A percentile compares a stretch with the other conserved stretches of the same genome.
Evolutionary conservation across 2,329 filamentous ascomycete genomes (phyloP).

Genomic region (Fusarium annulatum): DNA sequence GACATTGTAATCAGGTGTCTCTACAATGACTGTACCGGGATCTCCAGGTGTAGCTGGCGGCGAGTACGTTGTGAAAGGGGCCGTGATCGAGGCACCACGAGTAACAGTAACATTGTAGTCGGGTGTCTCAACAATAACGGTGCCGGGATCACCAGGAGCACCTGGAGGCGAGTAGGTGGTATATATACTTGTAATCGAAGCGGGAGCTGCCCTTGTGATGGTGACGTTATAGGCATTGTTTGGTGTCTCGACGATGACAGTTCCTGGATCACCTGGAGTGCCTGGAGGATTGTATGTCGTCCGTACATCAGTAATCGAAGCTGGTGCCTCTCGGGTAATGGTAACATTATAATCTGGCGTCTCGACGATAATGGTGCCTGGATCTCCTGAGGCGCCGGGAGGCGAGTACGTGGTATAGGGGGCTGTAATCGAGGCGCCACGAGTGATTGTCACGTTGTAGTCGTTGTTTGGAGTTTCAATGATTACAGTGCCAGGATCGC

Average conservation of each 20-base stretch:
- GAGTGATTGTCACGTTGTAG: slow-evolving; percentile 21
- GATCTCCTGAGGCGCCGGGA: slow-evolving; percentile 19
- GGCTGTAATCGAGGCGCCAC: slow-evolving; percentile 14
- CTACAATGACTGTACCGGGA: slow-evolving; percentile 22
- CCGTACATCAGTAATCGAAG: neutral
- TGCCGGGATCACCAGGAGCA: slow-evolving; percentile 20
- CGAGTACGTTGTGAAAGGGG: slow-evolving; percentile 11
- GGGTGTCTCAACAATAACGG: slow-evolving; percentile 25
- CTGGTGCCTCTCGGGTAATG: slow-evolving; percentile 9
- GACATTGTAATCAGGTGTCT: slow-evolving; percentile 23
- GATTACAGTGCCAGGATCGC: slow-evolving; percentile 23
- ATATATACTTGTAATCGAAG: slow-evolving; percentile 5
- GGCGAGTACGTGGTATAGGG: slow-evolving; percentile 10
- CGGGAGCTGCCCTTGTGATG: slow-evolving; percentile 10
- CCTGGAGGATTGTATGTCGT: slow-evolving; percentile 13
- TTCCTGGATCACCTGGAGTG: slow-evolving; percentile 21
- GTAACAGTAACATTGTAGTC: slow-evolving; percentile 29
- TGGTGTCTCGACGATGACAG: slow-evolving; percentile 23
- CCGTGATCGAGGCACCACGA: slow-evolving; percentile 7
- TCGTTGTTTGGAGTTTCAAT: slow-evolving; percentile 25
- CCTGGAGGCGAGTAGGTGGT: slow-evolving; percentile 19
- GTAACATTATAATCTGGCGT: slow-evolving; percentile 30
- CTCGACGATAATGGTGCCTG: slow-evolving; percentile 23
- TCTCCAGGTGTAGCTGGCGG: slow-evolving; percentile 19
- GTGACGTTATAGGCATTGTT: slow-evolving; percentile 23